Conservation (phyloP, 1,284 basidiomycete genomes). For the Xanthoconium separans region DNA sequence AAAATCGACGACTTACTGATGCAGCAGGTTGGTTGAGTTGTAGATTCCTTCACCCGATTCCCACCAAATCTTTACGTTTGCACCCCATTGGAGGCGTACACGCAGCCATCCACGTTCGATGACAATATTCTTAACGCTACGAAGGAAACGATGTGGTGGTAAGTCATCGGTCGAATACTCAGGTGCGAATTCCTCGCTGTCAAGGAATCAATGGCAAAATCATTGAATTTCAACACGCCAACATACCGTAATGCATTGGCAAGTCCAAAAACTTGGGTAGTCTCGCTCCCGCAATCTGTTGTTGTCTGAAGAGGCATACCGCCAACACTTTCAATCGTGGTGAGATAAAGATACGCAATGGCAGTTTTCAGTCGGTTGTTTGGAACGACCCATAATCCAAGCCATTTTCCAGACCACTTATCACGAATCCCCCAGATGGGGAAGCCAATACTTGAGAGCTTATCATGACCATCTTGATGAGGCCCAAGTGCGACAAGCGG, state of each 20-base stretch:
- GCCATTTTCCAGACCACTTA: conserved; percentile 1
- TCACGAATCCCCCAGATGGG: not conserved
- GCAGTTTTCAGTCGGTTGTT: not conserved
- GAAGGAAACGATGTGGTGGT: not conserved
- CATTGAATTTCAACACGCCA: not conserved
- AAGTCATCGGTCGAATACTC: not conserved
- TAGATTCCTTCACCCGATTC: not conserved
- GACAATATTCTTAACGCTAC: not conserved
- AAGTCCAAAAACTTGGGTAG: not conserved
- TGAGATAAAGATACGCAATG: not conserved
- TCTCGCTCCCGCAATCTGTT: not conserved
- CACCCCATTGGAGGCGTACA: not conserved
- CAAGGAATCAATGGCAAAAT: not conserved
- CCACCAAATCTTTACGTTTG: not conserved
- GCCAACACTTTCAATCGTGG: no score
- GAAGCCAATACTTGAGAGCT: not conserved
- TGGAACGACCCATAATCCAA: not conserved
- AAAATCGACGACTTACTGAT: not conserved
- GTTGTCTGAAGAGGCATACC: no score
- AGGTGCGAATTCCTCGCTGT: no score
- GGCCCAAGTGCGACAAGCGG: not conserved
- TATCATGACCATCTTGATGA: not conserved
- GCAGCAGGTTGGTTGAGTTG: not conserved
- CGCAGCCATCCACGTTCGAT: not conserved
- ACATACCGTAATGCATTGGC: not conserved